Percentiles rank a stretch among this genome's conserved stretches.
Evolutionary conservation across 176 grass and related monocot species (phyloP).

Genomic region (Thalia dealbata): DNA sequence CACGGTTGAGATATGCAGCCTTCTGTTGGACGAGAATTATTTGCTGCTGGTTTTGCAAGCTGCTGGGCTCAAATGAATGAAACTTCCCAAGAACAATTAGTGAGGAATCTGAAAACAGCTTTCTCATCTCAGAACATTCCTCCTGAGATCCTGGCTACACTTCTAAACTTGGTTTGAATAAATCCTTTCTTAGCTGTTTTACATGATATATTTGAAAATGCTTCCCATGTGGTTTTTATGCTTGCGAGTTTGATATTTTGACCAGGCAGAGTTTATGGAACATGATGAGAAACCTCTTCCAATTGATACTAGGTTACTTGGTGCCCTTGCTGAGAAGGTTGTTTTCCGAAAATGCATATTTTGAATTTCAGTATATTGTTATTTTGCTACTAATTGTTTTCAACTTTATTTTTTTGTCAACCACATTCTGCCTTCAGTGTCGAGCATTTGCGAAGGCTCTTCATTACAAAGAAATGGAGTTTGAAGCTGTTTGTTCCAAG

Average conservation of each 20-base stretch:
- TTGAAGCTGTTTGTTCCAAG: conserved; percentile 86
- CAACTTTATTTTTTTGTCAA: background rate
- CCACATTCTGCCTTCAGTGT: conserved; percentile 41
- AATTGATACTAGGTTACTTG: conserved; percentile 92
- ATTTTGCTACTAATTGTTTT: background rate
- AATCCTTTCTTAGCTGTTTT: background rate
- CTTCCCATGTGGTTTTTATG: conserved; percentile 1
- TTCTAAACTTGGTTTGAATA: conserved; percentile 78
- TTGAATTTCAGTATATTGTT: background rate
- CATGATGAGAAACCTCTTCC: conserved; percentile 98
- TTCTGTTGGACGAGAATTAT: conserved; percentile 84
- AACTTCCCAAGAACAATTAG: conserved; percentile 80
- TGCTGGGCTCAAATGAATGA: conserved; percentile 98
- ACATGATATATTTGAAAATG: conserved; percentile 11
- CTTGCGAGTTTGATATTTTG: conserved; percentile 23
- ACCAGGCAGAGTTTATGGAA: conserved; percentile 98
- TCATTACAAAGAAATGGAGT: conserved; percentile 99
- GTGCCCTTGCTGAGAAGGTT: conserved; percentile 98
- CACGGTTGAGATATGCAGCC: conserved; percentile 60
- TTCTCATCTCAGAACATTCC: conserved; percentile 99
- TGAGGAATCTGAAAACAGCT: conserved; percentile 95
- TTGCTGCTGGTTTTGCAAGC: conserved; percentile 97
- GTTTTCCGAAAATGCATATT: background rate
- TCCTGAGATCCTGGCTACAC: conserved; percentile 83
- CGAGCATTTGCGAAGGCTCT: conserved; percentile 96